Evolutionary conservation across 192 early-diverging fungal species (phyloP).

Genomic region (Podila horticola): DNA sequence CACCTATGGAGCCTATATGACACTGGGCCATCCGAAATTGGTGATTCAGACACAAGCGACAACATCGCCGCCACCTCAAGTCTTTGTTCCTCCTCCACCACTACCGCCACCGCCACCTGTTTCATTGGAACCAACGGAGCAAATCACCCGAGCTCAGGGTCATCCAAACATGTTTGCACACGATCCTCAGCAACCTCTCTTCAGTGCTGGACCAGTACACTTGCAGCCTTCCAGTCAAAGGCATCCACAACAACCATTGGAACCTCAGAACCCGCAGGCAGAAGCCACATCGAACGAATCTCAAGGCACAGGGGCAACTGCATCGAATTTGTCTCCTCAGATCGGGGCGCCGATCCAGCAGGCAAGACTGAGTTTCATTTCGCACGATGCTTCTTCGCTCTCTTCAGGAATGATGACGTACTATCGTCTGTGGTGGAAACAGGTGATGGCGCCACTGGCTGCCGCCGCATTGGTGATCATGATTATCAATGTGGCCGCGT

Average conservation of each 20-base stretch:
- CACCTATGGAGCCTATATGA: conserved; percentile 47
- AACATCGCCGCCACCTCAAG: background rate
- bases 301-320: background rate
- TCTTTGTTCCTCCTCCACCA: background rate
- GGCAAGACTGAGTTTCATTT: background rate
- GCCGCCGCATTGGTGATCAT: conserved; percentile 14
- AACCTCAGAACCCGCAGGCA: conserved; percentile 34
- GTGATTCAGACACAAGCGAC: conserved; percentile 5
- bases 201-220: conserved; percentile 5
- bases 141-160: conserved; percentile 6
- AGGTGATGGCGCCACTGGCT: conserved; percentile 10
- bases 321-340: conserved; percentile 25
- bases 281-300: conserved; percentile 2
- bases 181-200: conserved; percentile 40
- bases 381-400: conserved; percentile 1
- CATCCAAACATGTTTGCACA: conserved; percentile 10
- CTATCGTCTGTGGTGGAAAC: conserved; percentile 23
- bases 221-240: conserved; percentile 21
- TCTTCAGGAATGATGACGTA: background rate
- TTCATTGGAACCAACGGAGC: background rate
- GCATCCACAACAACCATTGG: conserved; percentile 46
- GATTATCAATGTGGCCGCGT: conserved; percentile 42
- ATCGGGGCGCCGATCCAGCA: conserved; percentile 17
- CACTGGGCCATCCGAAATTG: conserved; percentile 28
- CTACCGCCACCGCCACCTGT: background rate